Conservation (phyloP, 257 asterid genomes). For the Solanum verrucosum region DNA sequence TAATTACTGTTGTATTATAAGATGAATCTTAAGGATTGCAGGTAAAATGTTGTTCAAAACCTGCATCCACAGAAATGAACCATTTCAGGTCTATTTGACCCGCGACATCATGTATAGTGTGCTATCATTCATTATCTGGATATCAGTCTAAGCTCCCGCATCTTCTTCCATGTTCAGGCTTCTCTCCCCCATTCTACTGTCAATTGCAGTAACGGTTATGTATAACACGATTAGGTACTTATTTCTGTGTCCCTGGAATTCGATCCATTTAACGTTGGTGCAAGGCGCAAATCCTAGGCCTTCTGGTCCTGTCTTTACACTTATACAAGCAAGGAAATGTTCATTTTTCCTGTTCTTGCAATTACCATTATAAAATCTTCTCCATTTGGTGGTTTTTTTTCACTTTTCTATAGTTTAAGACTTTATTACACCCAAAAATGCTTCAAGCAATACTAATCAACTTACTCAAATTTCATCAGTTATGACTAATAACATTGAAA, state of each 20-base stretch:
- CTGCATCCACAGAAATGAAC: slow-evolving; percentile 7
- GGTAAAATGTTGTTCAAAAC: background rate
- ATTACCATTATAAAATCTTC: background rate
- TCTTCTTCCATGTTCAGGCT: background rate
- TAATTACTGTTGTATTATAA: background rate
- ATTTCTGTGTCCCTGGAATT: background rate
- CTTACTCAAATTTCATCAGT: no score
- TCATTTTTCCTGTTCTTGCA: background rate
- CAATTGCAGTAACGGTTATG: background rate
- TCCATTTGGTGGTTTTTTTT: background rate
- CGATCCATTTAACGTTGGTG: background rate
- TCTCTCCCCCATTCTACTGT: background rate
- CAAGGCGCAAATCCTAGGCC: background rate
- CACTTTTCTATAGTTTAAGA: background rate
- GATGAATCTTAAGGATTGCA: background rate
- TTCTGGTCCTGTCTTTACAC: background rate
- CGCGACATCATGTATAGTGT: background rate
- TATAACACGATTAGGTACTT: background rate
- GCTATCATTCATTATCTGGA: background rate
- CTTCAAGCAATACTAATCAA: no score
- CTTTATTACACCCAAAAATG: background rate
- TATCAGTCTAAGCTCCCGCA: background rate
- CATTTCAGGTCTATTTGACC: background rate
- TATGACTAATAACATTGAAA: no score
- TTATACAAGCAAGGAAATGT: background rate